Percentiles rank a stretch among this genome's conserved stretches.
Evolutionary conservation across 805 yeast genomes (phyloP).

Genomic region (Ogataea polymorpha): DNA sequence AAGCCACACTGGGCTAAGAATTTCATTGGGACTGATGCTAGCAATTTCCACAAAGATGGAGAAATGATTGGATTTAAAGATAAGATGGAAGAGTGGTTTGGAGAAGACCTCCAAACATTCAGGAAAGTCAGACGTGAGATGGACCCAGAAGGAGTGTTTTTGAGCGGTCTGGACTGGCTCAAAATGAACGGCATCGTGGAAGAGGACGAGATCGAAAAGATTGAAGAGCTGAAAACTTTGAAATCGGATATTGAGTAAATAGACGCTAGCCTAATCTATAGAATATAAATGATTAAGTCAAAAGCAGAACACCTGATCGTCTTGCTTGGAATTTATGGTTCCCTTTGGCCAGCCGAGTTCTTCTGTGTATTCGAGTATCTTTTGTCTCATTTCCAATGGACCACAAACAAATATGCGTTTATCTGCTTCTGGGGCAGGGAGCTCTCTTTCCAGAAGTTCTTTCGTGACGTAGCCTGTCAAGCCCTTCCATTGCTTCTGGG

Average conservation of each 20-base stretch:
- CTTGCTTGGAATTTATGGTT: constrained; percentile 27
- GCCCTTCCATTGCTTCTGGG: constrained; percentile 57
- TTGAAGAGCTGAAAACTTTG: constrained; percentile 13
- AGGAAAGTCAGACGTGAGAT: constrained; percentile 59
- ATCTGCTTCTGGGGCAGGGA: constrained; percentile 49
- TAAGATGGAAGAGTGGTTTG: constrained; percentile 75
- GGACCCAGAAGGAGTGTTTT: constrained; percentile 82
- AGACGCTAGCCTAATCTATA: constrained; percentile 1
- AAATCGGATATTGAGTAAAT: constrained; percentile 2
- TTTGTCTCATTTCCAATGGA: constrained; percentile 64
- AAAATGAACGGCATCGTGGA: constrained; percentile 69
- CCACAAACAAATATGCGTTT: constrained; percentile 71
- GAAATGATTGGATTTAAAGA: constrained; percentile 79
- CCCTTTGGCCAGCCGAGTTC: constrained; percentile 60
- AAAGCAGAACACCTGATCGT: constrained; percentile 38
- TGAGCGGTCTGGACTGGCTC: constrained; percentile 79
- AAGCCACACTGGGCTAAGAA: constrained; percentile 99
- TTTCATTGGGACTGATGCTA: constrained; percentile 58
- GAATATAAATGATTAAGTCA: constrained; percentile 9
- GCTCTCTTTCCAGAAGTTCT: constrained; percentile 49
- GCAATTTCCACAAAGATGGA: constrained; percentile 51
- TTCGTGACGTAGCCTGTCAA: constrained; percentile 58
- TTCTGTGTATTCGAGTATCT: constrained; percentile 46
- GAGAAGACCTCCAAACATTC: constrained; percentile 60
- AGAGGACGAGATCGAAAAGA: constrained; percentile 15